Evolutionary conservation across 2,329 filamentous ascomycete species (phyloP).

Genomic region (Balansia obtecta): DNA sequence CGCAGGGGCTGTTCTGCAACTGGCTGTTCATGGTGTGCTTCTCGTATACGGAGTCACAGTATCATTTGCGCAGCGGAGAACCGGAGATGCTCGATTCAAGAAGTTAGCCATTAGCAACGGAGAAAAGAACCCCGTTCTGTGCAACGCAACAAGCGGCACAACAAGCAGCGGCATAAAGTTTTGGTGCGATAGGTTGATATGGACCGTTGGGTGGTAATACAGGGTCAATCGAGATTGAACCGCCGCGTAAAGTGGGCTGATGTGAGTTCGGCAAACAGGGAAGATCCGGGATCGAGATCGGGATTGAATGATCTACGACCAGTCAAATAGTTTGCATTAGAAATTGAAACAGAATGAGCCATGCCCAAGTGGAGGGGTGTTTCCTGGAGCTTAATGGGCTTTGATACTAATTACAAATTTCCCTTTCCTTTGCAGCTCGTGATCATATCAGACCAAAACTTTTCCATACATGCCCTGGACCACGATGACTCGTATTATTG

Average conservation of each 20-base stretch:
- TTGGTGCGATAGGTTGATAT: background rate
- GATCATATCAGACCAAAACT: no score
- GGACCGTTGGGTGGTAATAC: background rate
- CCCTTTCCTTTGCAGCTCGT: no score
- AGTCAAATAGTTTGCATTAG: no score
- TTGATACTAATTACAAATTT: no score
- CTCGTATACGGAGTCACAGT: background rate
- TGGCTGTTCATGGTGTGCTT: background rate
- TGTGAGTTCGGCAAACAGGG: background rate
- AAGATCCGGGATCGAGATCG: constrained; percentile 5
- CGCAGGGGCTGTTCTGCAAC: background rate
- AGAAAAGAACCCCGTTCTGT: background rate
- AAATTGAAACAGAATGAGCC: no score
- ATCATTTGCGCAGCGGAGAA: constrained; percentile 1
- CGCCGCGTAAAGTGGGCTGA: background rate
- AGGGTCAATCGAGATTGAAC: background rate
- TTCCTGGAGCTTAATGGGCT: no score
- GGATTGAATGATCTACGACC: no score
- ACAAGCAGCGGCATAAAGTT: no score
- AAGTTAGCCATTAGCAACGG: background rate
- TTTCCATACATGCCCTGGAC: no score
- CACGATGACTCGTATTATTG: no score
- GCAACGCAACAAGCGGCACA: background rate
- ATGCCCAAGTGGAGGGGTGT: no score
- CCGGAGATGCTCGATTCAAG: background rate